Conservation (phyloP, 192 early-diverging fungal species). For the Mortierella hygrophila region DNA sequence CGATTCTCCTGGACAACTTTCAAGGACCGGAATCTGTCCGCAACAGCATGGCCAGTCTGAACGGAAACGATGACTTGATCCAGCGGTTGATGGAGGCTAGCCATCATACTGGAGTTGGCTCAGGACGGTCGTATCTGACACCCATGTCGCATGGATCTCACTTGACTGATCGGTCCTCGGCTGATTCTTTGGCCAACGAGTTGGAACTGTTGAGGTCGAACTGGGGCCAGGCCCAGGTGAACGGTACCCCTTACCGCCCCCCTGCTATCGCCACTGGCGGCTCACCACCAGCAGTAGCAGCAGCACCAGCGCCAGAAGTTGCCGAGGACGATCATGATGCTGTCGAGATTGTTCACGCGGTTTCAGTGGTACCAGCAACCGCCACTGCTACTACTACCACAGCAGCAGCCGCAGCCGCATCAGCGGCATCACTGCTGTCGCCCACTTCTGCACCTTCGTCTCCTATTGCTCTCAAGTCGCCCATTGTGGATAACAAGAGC, state of each 20-base stretch:
- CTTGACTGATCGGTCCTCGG: conserved; percentile 42
- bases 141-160: conserved; percentile 41
- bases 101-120: not conserved
- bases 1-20: conserved; percentile 47
- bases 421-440: not conserved
- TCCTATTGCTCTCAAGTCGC: no score
- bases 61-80: conserved; percentile 43
- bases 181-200: conserved; percentile 53
- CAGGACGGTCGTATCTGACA: conserved; percentile 10
- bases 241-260: conserved; percentile 9
- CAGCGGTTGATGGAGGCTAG: conserved; percentile 39
- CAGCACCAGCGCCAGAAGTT: not conserved
- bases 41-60: conserved; percentile 46
- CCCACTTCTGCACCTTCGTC: no score
- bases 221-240: conserved; percentile 38
- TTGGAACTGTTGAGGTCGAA: conserved; percentile 32
- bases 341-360: no score
- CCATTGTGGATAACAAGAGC: not conserved
- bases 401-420: not conserved
- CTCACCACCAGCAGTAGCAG: not conserved
- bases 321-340: no score
- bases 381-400: not conserved
- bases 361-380: not conserved
- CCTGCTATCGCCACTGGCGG: not conserved
- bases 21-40: conserved; percentile 51